phyloP scores from a whole-genome alignment of 345 rosid species.

The Toxicodendron radicans region DNA sequence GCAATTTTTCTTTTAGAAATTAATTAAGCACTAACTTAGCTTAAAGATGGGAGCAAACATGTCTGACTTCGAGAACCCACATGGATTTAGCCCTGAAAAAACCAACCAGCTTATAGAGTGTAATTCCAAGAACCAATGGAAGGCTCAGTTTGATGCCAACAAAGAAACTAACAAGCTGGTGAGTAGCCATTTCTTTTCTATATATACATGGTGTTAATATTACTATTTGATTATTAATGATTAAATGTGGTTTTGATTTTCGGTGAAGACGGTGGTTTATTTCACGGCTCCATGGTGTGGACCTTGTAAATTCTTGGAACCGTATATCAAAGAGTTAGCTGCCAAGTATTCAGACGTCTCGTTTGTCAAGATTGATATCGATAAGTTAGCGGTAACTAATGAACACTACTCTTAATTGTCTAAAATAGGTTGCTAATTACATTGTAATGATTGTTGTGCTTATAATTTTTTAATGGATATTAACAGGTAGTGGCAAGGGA shows the following conservation, averaged over 20 bases:
- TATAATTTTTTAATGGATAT: not conserved
- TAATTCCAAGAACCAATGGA: constrained; percentile 61
- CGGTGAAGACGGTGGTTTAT: constrained; percentile 61
- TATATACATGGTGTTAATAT: not conserved
- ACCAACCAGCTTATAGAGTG: constrained; percentile 38
- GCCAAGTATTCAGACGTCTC: constrained; percentile 52
- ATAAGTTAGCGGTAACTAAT: constrained; percentile 43
- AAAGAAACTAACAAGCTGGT: constrained; percentile 68
- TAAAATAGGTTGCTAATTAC: no score
- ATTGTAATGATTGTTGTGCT: not conserved
- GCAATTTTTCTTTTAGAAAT: not conserved
- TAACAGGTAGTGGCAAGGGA: constrained; percentile 52
- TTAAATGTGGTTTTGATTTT: not conserved
- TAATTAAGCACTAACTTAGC: not conserved
- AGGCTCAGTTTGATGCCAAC: constrained; percentile 46
- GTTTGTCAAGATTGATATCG: constrained; percentile 78
- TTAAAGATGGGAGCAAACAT: constrained; percentile 28
- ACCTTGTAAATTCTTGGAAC: constrained; percentile 66
- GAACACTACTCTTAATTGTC: no score
- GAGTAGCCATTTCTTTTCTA: not conserved
- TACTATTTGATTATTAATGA: no score
- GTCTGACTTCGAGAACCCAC: not conserved
- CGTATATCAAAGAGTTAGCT: constrained; percentile 49
- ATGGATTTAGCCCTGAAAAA: not conserved
- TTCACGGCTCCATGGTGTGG: constrained; percentile 87